Evolutionary conservation across 2,329 filamentous ascomycete species (phyloP).

Genomic region (Xylaria sp.): DNA sequence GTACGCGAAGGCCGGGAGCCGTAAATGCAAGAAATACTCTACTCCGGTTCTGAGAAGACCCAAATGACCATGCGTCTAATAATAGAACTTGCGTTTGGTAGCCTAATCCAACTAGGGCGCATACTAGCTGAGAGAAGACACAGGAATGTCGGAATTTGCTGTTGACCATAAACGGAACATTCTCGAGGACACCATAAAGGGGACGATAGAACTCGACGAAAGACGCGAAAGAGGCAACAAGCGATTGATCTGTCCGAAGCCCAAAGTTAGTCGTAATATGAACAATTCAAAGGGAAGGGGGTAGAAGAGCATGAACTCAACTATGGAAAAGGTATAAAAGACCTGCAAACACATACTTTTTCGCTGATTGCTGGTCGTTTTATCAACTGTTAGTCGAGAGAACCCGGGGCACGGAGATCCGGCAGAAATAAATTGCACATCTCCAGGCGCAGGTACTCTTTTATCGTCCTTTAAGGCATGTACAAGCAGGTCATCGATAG

Average conservation of each 20-base stretch:
- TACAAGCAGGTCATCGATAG: slow-evolving; percentile 74
- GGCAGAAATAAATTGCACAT: slow-evolving; percentile 75
- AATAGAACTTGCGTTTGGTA: slow-evolving; percentile 78
- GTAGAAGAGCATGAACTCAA: not conserved
- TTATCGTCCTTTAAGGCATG: slow-evolving; percentile 63
- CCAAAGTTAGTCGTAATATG: slow-evolving; percentile 9
- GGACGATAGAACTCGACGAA: slow-evolving; percentile 81
- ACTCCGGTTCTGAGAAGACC: slow-evolving; percentile 72
- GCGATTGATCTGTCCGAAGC: slow-evolving; percentile 66
- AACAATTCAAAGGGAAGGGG: not conserved
- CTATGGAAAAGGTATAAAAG: not conserved
- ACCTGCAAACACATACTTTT: slow-evolving; percentile 55
- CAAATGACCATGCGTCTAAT: slow-evolving; percentile 76
- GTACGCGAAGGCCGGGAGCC: slow-evolving; percentile 70
- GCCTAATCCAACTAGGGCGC: slow-evolving; percentile 77
- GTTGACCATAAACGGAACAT: slow-evolving; percentile 74
- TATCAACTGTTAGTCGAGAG: slow-evolving; percentile 70
- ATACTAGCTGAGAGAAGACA: slow-evolving; percentile 78
- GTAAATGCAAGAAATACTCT: slow-evolving; percentile 78
- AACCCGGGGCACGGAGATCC: slow-evolving; percentile 85
- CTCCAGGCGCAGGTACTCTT: slow-evolving; percentile 67
- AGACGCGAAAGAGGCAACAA: slow-evolving; percentile 80
- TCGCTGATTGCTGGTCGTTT: slow-evolving; percentile 64
- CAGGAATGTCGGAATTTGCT: slow-evolving; percentile 64
- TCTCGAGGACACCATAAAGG: slow-evolving; percentile 80